phyloP scores from a whole-genome alignment of 1,284 basidiomycete species.

The Malassezia nana region DNA sequence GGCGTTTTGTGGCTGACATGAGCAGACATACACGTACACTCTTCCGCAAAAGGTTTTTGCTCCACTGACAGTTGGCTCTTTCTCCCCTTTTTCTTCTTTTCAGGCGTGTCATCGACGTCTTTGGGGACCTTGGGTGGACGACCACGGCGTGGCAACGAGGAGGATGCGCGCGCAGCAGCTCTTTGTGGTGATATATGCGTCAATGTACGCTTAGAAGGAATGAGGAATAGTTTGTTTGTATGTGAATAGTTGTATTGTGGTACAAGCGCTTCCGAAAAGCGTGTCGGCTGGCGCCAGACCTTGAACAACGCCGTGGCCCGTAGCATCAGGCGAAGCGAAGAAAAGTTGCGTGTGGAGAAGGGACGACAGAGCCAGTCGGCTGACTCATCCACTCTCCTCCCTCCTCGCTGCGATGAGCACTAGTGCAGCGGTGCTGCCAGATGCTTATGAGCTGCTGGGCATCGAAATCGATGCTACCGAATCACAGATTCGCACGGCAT shows the following conservation, averaged over 20 bases:
- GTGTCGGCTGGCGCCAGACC: not conserved
- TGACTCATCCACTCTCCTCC: not conserved
- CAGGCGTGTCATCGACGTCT: not conserved
- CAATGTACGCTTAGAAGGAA: not conserved
- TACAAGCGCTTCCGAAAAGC: not conserved
- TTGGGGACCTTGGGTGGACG: not conserved
- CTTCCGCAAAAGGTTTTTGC: not conserved
- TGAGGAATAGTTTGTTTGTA: not conserved
- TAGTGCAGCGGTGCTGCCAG: not conserved
- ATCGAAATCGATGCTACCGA: constrained; percentile 63
- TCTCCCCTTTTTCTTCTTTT: not conserved
- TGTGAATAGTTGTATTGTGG: not conserved
- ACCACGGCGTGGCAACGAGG: not conserved
- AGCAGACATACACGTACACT: constrained; percentile 11
- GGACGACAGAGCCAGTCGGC: not conserved
- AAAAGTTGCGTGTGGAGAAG: not conserved
- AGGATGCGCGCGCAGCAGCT: not conserved
- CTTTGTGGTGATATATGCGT: not conserved
- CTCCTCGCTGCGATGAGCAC: not conserved
- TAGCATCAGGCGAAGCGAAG: not conserved
- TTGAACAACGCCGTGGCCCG: not conserved
- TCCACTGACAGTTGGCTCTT: not conserved
- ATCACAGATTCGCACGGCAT: constrained; percentile 71
- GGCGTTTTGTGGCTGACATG: not conserved
- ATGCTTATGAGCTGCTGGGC: constrained; percentile 50